Evolutionary conservation across 768 basidiomycete species (phyloP), one percentile per base, ranked within the genome.

Genomic region (Punctularia strigosozonata): DNA sequence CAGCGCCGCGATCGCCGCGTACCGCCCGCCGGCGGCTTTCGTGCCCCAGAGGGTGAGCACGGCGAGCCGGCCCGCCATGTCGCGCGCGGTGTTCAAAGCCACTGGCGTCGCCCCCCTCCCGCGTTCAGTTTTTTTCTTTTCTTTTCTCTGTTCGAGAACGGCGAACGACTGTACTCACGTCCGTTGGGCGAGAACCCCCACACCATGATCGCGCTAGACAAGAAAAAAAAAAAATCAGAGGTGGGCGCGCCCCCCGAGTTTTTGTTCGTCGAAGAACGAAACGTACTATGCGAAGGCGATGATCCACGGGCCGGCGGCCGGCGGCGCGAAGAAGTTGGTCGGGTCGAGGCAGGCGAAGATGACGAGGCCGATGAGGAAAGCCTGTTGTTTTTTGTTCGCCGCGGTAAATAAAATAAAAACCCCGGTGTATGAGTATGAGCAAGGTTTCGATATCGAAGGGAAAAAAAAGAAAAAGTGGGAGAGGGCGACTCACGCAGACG

Each of bases 1-100:
- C 23, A 56, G 45, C 18, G 55, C 52, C 10, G 55, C 50, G 24
- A 56, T 53, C 2, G 55, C 55, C n/a, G 54, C 55, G 33, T 56
- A 56, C n/a, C n/a, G 14, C n/a, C 55, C 55, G 20, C 55, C 55
- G 10, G n/a, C 24, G 12, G 55, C 55, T 15, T 33, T 40, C 17
- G 31, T 49, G 12, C 55, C 55, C 54, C 54, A 56, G 33, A 56
- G 47, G 8, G 47, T 43, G 4, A 55, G 31, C 10, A 49, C 55
- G 24, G 45, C 46, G 10, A 56, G 38, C 17, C 55, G 54, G 15
- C 50, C 52, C 15, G 54, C 55, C 19, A 56, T 20, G 33, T 56
- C 55, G 22, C 55, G 49, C 6, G 54, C 55, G 20, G 52, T 41
- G 42, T 56, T 56, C 13, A 49, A 47, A 13, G 54, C 39, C 34